Evolutionary conservation across 345 rosid species (phyloP), one percentile per base, ranked within the genome.

Genomic region (Durio zibethinus): DNA sequence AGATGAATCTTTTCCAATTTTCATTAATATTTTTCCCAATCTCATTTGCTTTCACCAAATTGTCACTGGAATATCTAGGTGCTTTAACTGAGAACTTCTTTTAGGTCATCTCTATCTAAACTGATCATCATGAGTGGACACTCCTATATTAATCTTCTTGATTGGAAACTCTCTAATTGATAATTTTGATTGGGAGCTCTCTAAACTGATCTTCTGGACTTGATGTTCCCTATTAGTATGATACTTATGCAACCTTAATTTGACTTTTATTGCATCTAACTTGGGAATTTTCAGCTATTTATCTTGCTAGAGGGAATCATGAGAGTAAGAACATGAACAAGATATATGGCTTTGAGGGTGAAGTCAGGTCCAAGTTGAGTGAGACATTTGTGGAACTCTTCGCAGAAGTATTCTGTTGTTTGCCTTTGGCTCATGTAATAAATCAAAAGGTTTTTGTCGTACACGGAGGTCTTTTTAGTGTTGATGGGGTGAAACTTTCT

Each of bases 311-410:
- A 86, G 99, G 99, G 81, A 96, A 96, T 76, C 98, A 96, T 76
- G 99, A 96, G 85, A 96, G 99, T 91, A 96, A 91, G 90, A 96
- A 98, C 87, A 96, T 96, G 99, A 96, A 96, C 89, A 96, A 92
- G 82, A 96, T 96, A 68, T 96, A 96, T 85, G 99, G 99, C 69
- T 96, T 96, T 50, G 99, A 96, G 91, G 99, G 99, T 2, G 99
- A 96, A 81, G 99, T 96, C 73, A 90, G 90, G 76, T 90, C 98
- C 78, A 93, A 96, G 89, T 65, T 96, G 93, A 96, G 85, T 36
- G 99, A 96, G 66, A 87, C 90, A 57, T 96, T 96, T 40, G 97
- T 93, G 83, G 98, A 91, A 75, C 99, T 96, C 78, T 96, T 93
- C 80, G 93, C 99, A 2, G 98, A 93, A 82, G 99, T 92, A 43